Evolutionary conservation across 495 filamentous ascomycete genomes (phyloP).

Genomic region (Thozetella sp.): DNA sequence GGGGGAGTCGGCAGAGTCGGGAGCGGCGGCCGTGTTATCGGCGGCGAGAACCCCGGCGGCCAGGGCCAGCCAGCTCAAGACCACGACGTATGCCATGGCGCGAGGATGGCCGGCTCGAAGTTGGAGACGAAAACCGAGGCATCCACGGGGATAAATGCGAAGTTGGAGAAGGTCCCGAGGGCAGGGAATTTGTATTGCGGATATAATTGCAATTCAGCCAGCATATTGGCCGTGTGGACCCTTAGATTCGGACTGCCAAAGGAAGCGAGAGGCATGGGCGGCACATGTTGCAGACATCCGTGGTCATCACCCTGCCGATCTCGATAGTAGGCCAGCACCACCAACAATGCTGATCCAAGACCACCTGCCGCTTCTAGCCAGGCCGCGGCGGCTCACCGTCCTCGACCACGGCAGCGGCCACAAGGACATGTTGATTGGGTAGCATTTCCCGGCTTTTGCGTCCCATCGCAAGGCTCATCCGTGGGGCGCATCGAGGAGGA

Average conservation of each 20-base stretch:
- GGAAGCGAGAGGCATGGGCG: neutral
- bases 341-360: too few species aligned
- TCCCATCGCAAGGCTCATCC: too few species aligned
- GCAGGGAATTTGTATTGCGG: neutral
- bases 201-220: slow-evolving; percentile 4
- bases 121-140: neutral
- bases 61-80: neutral
- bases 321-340: too few species aligned
- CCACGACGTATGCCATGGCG: neutral
- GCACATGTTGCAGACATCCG: neutral
- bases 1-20: slow-evolving; percentile 3
- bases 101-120: neutral
- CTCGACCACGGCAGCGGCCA: too few species aligned
- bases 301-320: neutral
- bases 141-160: neutral
- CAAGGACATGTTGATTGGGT: too few species aligned
- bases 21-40: neutral
- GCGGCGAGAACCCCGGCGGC: neutral
- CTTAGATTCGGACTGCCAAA: slow-evolving; percentile 1
- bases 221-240: neutral
- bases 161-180: neutral
- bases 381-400: too few species aligned
- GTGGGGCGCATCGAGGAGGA: too few species aligned
- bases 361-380: too few species aligned
- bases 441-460: too few species aligned